A percentile compares a stretch with the other conserved stretches of the same genome.
Evolutionary conservation across 169 alveolate genomes (phyloP).

Genomic region (Plasmodium knowlesi): DNA sequence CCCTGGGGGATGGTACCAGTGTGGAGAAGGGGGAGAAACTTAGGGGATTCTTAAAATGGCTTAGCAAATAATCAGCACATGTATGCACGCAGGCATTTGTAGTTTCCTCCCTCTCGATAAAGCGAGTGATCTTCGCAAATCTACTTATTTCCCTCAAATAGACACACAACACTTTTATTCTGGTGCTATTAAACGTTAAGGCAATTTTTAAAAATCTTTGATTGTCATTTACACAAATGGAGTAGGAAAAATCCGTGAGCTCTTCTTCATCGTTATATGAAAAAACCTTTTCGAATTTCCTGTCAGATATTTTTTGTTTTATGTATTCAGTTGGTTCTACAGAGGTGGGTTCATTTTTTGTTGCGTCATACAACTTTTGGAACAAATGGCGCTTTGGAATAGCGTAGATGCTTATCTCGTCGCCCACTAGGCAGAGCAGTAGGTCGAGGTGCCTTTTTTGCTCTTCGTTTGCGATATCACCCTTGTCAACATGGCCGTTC

Average conservation of each 20-base stretch:
- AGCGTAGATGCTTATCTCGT: conserved; percentile 20
- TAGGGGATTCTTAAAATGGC: neutral
- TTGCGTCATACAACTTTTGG: neutral
- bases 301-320: neutral
- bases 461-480: neutral
- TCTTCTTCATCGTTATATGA: conserved; percentile 19
- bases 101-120: conserved; percentile 4
- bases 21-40: too few species aligned
- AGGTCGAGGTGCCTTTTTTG: conserved; percentile 3
- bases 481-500: neutral
- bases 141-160: conserved; percentile 19
- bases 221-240: conserved; percentile 15
- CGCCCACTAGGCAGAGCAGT: conserved; percentile 26
- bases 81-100: conserved; percentile 11
- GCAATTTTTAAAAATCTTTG: conserved; percentile 47
- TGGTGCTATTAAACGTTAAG: conserved; percentile 18
- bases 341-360: neutral
- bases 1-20: neutral
- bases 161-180: conserved; percentile 19
- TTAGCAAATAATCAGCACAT: neutral
- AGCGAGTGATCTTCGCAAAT: neutral
- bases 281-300: conserved; percentile 26
- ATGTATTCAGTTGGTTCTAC: neutral
- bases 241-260: conserved; percentile 38
- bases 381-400: conserved; percentile 26